A percentile compares a stretch with the other conserved stretches of the same genome.
These are phyloP conservation scores for Metschnikowia orientalis DNA, from an alignment of 805 yeast genomes.

Conservation along the genomic window DNA sequence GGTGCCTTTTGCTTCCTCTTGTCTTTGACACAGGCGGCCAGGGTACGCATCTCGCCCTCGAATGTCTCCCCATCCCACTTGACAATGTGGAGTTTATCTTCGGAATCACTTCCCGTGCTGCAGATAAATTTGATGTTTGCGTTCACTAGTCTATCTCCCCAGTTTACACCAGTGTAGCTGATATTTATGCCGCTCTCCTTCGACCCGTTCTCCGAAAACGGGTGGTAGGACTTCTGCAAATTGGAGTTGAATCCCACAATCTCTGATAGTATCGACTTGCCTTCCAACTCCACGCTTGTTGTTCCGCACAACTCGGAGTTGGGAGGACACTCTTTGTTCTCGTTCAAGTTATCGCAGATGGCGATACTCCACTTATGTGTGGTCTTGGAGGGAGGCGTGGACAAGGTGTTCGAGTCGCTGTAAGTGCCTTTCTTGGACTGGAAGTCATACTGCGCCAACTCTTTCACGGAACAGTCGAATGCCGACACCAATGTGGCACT, in stretches of 20 bases:
- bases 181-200: conserved; percentile 33
- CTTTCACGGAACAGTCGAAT: conserved; percentile 34
- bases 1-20: conserved; percentile 27
- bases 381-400: conserved; percentile 78
- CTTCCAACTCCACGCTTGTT: conserved; percentile 49
- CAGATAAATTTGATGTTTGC: conserved; percentile 50
- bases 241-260: conserved; percentile 54
- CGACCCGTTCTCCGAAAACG: conserved; percentile 26
- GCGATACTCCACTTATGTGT: conserved; percentile 65
- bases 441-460: conserved; percentile 40
- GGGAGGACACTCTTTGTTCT: conserved; percentile 53
- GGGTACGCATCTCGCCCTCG: conserved; percentile 21
- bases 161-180: conserved; percentile 48
- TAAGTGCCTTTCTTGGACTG: conserved; percentile 48
- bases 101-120: conserved; percentile 23
- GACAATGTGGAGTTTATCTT: conserved; percentile 24
- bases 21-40: conserved; percentile 38
- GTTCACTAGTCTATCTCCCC: conserved; percentile 62
- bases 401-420: conserved; percentile 32
- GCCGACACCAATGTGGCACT: conserved; percentile 16
- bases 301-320: conserved; percentile 79
- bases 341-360: conserved; percentile 49
- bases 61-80: conserved; percentile 37
- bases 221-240: conserved; percentile 27
- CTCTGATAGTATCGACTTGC: conserved; percentile 49